Evolutionary conservation across 768 basidiomycete genomes (phyloP).

Genomic region (Trametes cinnabarina): DNA sequence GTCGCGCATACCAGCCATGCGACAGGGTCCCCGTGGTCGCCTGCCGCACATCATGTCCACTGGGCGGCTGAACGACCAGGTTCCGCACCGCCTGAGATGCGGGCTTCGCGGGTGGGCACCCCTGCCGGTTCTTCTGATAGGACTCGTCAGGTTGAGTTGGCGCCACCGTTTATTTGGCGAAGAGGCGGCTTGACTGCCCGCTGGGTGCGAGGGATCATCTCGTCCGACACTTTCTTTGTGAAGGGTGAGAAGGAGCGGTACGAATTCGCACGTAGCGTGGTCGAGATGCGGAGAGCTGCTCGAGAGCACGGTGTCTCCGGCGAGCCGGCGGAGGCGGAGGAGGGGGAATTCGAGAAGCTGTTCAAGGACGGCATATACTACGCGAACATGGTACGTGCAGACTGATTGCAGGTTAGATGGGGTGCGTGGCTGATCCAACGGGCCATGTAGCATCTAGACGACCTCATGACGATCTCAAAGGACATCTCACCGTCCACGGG

Average conservation of each 20-base stretch:
- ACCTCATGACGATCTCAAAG: conserved; percentile 68
- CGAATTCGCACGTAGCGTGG: conserved; percentile 67
- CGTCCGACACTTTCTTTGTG: conserved; percentile 79
- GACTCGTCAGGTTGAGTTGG: conserved; percentile 9
- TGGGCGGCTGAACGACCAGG: conserved; percentile 7
- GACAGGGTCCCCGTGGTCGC: not conserved
- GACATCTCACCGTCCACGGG: conserved; percentile 74
- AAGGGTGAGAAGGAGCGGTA: conserved; percentile 78
- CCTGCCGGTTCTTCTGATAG: not conserved
- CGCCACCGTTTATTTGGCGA: conserved; percentile 64
- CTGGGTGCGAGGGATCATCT: conserved; percentile 74
- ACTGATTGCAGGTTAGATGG: no score
- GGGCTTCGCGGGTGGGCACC: not conserved
- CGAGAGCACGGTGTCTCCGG: conserved; percentile 36
- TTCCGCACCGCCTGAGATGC: conserved; percentile 16
- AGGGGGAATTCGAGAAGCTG: conserved; percentile 64
- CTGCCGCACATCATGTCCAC: not conserved
- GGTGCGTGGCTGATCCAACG: no score
- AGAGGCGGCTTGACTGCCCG: conserved; percentile 66
- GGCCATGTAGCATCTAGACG: conserved; percentile 63
- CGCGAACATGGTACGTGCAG: conserved; percentile 68
- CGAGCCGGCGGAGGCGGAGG: conserved; percentile 50
- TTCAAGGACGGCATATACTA: conserved; percentile 84
- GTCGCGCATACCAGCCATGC: no score
- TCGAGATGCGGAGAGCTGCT: conserved; percentile 63